Conservation (phyloP, 306 rosid genomes). For the Quercus cerris region DNA sequence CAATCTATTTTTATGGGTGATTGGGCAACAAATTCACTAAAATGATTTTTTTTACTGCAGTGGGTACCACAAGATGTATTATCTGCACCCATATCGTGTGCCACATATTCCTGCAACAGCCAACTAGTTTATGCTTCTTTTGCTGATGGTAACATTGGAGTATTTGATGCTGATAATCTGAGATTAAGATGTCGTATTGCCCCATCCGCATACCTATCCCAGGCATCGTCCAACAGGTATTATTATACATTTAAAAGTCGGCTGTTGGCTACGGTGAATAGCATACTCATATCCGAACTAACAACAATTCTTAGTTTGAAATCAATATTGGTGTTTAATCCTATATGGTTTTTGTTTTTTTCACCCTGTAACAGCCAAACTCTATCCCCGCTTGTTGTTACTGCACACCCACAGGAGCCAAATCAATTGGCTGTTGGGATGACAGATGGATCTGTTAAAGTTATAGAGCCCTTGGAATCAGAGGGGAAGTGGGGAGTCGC, state of each 20-base stretch:
- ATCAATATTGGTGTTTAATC: neutral
- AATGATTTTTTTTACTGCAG: slow-evolving; percentile 36
- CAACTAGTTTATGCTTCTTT: slow-evolving; percentile 60
- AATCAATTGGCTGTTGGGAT: slow-evolving; percentile 79
- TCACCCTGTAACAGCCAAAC: slow-evolving; percentile 52
- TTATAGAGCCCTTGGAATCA: slow-evolving; percentile 67
- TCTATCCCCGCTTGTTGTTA: slow-evolving; percentile 58
- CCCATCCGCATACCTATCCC: slow-evolving; percentile 60
- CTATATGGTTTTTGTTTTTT: too few relatives aligned
- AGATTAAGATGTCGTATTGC: slow-evolving; percentile 76
- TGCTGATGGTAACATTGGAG: slow-evolving; percentile 71
- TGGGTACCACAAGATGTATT: slow-evolving; percentile 86
- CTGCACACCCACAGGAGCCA: slow-evolving; percentile 74
- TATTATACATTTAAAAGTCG: neutral
- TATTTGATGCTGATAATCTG: slow-evolving; percentile 75
- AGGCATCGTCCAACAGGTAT: slow-evolving; percentile 53
- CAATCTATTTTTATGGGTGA: neutral
- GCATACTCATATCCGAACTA: neutral
- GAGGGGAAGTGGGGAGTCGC: slow-evolving; percentile 73
- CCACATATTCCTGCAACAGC: slow-evolving; percentile 77
- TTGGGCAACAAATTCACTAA: neutral
- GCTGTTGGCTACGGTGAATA: neutral
- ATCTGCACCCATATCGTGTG: slow-evolving; percentile 67
- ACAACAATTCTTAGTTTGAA: neutral
- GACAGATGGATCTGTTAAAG: slow-evolving; percentile 75